Percentiles rank a stretch among this genome's conserved stretches.
Conservation (phyloP, 176 grass and related monocot genomes). For the Raddia guianensis region DNA sequence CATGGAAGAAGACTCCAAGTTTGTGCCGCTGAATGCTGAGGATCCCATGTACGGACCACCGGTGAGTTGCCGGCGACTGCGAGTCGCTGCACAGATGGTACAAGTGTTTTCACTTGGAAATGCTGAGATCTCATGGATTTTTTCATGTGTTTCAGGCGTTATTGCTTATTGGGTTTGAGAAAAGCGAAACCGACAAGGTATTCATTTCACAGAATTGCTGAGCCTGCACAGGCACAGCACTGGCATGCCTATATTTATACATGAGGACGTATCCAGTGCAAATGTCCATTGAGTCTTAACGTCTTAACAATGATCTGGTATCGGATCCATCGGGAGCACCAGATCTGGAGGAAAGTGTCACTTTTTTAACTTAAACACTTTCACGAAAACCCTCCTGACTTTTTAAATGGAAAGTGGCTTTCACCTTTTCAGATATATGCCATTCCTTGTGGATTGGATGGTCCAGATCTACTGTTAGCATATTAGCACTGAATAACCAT, state of each 20-base stretch:
- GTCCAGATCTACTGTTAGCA: no score
- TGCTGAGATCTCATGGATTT: background rate
- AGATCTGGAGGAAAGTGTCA: no score
- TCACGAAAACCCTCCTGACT: no score
- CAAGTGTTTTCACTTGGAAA: background rate
- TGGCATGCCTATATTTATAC: background rate
- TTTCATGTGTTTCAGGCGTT: conserved; percentile 55
- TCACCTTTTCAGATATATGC: no score
- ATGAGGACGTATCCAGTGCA: no score
- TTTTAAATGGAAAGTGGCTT: no score
- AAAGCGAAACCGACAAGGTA: conserved; percentile 77
- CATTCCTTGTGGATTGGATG: no score
- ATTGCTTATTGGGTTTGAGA: conserved; percentile 79
- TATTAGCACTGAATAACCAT: no score
- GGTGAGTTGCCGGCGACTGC: conserved; percentile 47
- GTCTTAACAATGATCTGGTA: no score
- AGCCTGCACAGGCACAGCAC: background rate
- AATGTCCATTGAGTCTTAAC: no score
- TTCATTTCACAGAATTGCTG: background rate
- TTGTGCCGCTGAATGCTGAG: conserved; percentile 77
- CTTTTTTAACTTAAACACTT: no score
- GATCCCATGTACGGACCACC: conserved; percentile 85
- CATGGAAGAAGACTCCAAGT: conserved; percentile 84
- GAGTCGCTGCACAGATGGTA: background rate
- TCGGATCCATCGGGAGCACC: no score